Conservation (phyloP, 2,329 filamentous ascomycete genomes). For the Phoma sp. region DNA sequence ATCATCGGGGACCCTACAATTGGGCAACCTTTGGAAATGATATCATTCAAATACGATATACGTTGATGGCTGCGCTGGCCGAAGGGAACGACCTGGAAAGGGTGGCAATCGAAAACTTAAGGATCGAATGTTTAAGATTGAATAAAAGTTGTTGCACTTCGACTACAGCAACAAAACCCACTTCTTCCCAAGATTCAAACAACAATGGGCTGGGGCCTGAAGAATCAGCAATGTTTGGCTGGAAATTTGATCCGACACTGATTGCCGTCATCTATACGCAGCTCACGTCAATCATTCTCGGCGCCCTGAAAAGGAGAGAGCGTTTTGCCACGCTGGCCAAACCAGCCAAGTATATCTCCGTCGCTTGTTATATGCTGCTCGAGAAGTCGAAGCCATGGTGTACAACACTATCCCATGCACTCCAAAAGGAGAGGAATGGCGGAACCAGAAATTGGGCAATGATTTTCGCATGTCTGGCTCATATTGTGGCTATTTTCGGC, state of each 20-base stretch:
- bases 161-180: too few species aligned
- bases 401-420: slow-evolving; percentile 18
- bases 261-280: slow-evolving; percentile 32
- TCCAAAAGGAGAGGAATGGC: slow-evolving; percentile 5
- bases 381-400: slow-evolving; percentile 18
- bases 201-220: background rate
- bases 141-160: too few species aligned
- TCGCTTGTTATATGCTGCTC: slow-evolving; percentile 21
- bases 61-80: too few species aligned
- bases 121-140: too few species aligned
- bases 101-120: too few species aligned
- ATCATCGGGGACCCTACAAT: too few species aligned
- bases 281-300: slow-evolving; percentile 26
- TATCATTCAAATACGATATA: too few species aligned
- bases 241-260: slow-evolving; percentile 33
- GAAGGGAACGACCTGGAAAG: too few species aligned
- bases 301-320: slow-evolving; percentile 31
- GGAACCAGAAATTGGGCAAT: slow-evolving; percentile 15
- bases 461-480: slow-evolving; percentile 4
- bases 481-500: background rate
- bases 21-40: too few species aligned
- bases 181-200: too few species aligned
- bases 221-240: slow-evolving; percentile 20
- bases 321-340: slow-evolving; percentile 27
- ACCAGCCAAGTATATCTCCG: slow-evolving; percentile 15